Evolutionary conservation across 1,284 basidiomycete species (phyloP), one percentile per base, ranked within the genome.

Genomic region (Microbotryum intermedium): DNA sequence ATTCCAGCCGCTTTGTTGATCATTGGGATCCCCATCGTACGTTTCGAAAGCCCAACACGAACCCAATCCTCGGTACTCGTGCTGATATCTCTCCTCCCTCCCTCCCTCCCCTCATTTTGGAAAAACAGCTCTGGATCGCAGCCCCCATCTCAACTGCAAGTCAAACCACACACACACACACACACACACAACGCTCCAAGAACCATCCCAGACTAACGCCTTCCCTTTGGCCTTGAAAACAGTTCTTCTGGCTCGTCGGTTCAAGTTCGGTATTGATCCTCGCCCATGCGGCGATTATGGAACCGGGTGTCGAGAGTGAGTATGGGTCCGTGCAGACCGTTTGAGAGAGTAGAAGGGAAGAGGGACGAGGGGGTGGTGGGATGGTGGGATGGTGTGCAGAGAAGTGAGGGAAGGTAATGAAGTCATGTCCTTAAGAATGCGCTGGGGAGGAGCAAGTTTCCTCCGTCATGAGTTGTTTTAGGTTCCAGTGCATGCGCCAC

Each of bases 281-380:
- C 60, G 83, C 80, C 3, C 90, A 93, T 71, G 90, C 90, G 2
- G 82, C 80, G 59, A 71, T 92, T 62, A 83, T 92, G 64, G 90
- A 93, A 74, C 90, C 89, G 11, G 90, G 90, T 23, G 83, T 93
- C 60, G 88, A 90, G 75, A 88, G 86, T 77, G 90, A 92, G 74
- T 93, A 92, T 69, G 84, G 87, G 9, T 74, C 79, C 50, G 86
- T 91, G 29, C 81, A 86, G 75, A 56, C 60, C 4, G 66, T 67
- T 13, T 67, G 50, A 61, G 21, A 9, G 6, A n/a, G 21, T 20
- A 8, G 8, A 23, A 30, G n/a, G 16, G 4, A 9, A 16, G 16
- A 23, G 6, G 43, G 3, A 26, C 3, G 43, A 10, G 30, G 29
- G 16, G 20, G 6, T 11, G 20, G 48, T 10, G 20, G 23, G 20